Evolutionary conservation across 768 basidiomycete genomes (phyloP).

Genomic region (Boletus rex-veris): DNA sequence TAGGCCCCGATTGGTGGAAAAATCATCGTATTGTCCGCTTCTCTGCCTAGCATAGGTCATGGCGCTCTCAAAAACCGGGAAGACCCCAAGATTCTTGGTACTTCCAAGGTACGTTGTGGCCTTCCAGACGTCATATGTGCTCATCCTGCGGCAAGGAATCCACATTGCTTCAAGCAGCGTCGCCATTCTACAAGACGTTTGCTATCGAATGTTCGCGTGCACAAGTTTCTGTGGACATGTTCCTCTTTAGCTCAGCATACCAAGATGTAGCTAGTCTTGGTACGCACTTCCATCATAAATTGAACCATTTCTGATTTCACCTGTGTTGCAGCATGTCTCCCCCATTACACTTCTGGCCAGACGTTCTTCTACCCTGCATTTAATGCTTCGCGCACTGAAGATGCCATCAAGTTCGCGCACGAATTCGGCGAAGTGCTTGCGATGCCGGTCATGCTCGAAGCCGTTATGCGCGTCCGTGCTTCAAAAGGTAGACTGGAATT

Average conservation of each 20-base stretch:
- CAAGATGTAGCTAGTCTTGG: conserved; percentile 94
- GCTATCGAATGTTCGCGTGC: conserved; percentile 97
- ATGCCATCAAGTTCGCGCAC: conserved; percentile 97
- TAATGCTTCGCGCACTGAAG: conserved; percentile 90
- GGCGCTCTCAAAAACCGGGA: conserved; percentile 95
- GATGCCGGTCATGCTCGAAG: conserved; percentile 93
- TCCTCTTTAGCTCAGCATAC: conserved; percentile 90
- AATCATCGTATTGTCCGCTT: conserved; percentile 82
- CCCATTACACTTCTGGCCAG: conserved; percentile 96
- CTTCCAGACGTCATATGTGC: background rate
- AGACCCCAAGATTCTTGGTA: conserved; percentile 94
- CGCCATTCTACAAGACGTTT: conserved; percentile 96
- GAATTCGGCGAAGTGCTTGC: conserved; percentile 93
- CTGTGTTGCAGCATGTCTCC: conserved; percentile 65
- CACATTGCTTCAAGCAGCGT: conserved; percentile 86
- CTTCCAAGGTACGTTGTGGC: conserved; percentile 64
- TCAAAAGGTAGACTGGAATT: conserved; percentile 64
- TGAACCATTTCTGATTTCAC: background rate
- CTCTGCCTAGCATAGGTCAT: conserved; percentile 81
- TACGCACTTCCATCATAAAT: conserved; percentile 25
- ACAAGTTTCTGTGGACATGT: conserved; percentile 99
- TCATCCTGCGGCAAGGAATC: conserved; percentile 61
- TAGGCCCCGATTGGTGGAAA: conserved; percentile 94
- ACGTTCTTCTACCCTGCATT: conserved; percentile 99
- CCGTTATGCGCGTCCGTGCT: conserved; percentile 97